Evolutionary conservation across 345 rosid genomes (phyloP).

Genomic region (Cochlearia excelsa): DNA sequence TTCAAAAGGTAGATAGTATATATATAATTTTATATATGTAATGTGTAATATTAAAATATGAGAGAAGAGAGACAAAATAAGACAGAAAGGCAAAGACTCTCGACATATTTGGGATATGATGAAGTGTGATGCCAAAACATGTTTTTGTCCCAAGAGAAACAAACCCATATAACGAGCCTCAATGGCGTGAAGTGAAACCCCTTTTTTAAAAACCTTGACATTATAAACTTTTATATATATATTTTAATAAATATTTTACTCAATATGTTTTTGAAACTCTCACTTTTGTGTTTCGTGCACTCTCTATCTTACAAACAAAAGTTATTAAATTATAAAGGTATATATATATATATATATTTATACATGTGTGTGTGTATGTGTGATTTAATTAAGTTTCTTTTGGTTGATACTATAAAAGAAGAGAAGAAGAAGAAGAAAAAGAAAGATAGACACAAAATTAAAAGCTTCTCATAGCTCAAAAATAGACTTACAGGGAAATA

Average conservation of each 20-base stretch:
- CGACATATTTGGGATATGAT: slow-evolving; percentile 31
- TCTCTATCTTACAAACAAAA: slow-evolving; percentile 17
- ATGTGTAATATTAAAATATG: background rate
- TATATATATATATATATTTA: background rate
- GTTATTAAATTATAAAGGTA: background rate
- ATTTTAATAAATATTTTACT: slow-evolving; percentile 20
- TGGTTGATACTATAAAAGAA: slow-evolving; percentile 24
- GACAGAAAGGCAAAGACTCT: slow-evolving; percentile 26
- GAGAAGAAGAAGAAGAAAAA: slow-evolving; percentile 14
- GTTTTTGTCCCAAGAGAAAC: slow-evolving; percentile 34
- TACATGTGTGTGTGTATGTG: background rate
- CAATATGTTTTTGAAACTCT: slow-evolving; percentile 48
- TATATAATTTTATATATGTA: no score
- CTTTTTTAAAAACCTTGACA: slow-evolving; percentile 18
- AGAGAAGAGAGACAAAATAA: slow-evolving; percentile 8
- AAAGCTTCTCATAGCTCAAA: slow-evolving; percentile 5
- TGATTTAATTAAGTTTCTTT: slow-evolving; percentile 4
- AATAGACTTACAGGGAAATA: slow-evolving; percentile 14
- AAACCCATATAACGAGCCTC: slow-evolving; percentile 38
- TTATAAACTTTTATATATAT: slow-evolving; percentile 11
- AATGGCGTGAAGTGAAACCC: slow-evolving; percentile 38
- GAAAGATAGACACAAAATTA: slow-evolving; percentile 11
- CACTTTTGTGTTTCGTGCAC: slow-evolving; percentile 59
- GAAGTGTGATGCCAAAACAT: slow-evolving; percentile 36
- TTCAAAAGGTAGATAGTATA: no score